These are phyloP conservation scores for Phytophthora constricta DNA, from an alignment of 352 stramenopile species.

Conservation along the genomic window DNA sequence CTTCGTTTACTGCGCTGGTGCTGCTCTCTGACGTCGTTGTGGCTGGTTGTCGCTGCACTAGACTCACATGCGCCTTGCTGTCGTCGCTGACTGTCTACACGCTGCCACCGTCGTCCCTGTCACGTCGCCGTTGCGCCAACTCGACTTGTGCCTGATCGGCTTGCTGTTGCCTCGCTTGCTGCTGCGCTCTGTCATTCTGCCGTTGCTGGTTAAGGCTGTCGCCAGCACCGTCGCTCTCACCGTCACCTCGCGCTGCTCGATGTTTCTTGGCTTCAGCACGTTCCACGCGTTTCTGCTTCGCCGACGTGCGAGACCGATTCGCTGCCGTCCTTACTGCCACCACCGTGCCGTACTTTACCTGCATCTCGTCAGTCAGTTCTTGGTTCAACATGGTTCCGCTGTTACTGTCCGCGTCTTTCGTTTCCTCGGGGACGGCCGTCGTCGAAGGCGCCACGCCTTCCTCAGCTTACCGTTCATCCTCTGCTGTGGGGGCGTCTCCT, in stretches of 20 bases:
- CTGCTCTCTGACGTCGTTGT: no score
- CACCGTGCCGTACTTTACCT: neutral
- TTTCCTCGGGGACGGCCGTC: neutral
- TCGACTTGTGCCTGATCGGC: neutral
- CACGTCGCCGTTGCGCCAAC: neutral
- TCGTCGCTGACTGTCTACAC: no score
- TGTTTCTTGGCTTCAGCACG: no score
- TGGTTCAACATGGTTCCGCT: neutral
- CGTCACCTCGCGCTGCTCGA: neutral
- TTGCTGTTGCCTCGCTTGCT: neutral
- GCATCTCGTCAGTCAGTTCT: neutral
- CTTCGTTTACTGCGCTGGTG: no score
- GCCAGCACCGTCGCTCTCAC: neutral
- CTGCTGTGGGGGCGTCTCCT: neutral
- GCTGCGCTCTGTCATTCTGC: neutral
- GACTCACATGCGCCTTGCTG: no score
- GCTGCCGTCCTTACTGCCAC: neutral
- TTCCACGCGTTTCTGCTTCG: neutral
- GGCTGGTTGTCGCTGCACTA: no score
- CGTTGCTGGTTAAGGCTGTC: neutral
- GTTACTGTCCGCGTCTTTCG: neutral
- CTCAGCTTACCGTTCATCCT: neutral
- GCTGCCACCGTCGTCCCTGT: neutral
- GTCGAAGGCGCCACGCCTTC: no score
- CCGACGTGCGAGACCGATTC: no score